Base-by-base conservation (phyloP, 257 asterid species). In the Salvia miltiorrhiza region DNA sequence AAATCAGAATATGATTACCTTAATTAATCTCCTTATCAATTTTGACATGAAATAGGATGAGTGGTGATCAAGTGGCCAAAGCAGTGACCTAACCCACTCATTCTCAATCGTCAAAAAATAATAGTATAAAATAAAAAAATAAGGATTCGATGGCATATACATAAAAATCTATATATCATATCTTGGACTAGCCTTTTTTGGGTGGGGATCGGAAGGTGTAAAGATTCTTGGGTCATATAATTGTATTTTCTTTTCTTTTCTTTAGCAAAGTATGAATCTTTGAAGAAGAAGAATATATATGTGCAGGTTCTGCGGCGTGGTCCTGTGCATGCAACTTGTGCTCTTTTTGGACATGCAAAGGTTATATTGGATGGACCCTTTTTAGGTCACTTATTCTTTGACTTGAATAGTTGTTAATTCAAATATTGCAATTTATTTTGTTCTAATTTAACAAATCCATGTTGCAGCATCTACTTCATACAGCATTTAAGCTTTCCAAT, bases 221-320 rank as follows among this genome's bases (percentile, higher is more conserved):
- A 77, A 73, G 76, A 77, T 73, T 73, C 79, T 69, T 70, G 79
- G 59, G 52, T 61, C 28, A 17, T 13, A 24, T 5, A 16, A 14
- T 39, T 67, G 5, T 35, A 35, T 35, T 35, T 35, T 37, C 1
- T 37, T 1, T 9, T 37, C 9, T 8, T 53, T 33, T n/a, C 58
- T 54, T 72, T 76, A 67, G 35, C 68, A 63, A 77, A 63, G 54
- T 33, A 9, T 73, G 76, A 69, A 73, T 76, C 79, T 67, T 67
- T 75, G 77, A 55, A 73, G 70, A 55, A 73, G 70, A 76, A 66
- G 85, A 70, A 83, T 72, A 73, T 71, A 71, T n/a, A n/a, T n/a
- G n/a, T 72, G 75, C 82, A 14, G 23, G 72, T 78, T 76, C 79
- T 28, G 72, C 64, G 71, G 59, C 77, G 75, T 65, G 78, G 80